phyloP scores from a whole-genome alignment of 495 filamentous ascomycete genomes.

The Platismatia glauca region DNA sequence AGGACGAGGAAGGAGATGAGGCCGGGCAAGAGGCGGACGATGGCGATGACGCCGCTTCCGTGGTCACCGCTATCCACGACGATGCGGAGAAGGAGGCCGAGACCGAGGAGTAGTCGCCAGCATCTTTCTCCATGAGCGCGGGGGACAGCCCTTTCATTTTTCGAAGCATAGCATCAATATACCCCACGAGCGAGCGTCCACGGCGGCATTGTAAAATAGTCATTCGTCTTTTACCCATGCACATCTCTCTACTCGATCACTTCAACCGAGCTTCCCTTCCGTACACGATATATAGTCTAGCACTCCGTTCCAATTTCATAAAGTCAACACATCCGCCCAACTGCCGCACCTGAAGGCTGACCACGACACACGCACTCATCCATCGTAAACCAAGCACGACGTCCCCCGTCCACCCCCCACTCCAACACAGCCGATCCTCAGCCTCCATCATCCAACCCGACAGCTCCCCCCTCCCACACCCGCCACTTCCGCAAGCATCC shows the following conservation, averaged over 20 bases:
- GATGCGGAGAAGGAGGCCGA: neutral
- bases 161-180: neutral
- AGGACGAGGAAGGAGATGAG: neutral
- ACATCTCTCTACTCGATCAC: neutral
- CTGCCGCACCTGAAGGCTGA: too few species aligned
- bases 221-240: neutral
- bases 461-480: too few species aligned
- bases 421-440: too few species aligned
- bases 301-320: too few species aligned
- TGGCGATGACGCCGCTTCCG: neutral
- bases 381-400: too few species aligned
- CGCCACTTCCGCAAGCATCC: too few species aligned
- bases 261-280: neutral
- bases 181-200: conserved; percentile 1
- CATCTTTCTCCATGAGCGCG: neutral
- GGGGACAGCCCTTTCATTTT: neutral
- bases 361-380: too few species aligned
- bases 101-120: neutral
- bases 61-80: neutral
- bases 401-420: too few species aligned
- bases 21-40: neutral
- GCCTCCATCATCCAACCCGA: too few species aligned
- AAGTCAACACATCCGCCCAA: too few species aligned
- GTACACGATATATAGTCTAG: too few species aligned
- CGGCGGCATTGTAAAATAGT: conserved; percentile 1